Conservation (phyloP, 192 early-diverging fungal genomes). For the Coemansia sp. region DNA sequence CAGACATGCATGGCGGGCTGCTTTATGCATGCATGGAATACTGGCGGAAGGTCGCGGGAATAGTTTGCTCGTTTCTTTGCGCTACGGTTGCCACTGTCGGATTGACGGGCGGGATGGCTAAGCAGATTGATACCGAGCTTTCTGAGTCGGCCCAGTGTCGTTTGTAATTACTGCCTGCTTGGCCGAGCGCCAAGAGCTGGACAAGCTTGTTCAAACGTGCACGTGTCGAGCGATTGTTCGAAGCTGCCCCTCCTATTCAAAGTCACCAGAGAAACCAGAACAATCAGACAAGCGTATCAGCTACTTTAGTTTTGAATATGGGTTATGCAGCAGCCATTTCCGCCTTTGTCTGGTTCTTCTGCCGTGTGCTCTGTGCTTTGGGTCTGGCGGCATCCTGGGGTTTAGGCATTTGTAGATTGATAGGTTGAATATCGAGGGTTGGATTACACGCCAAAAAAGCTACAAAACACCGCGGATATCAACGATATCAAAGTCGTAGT, state of each 20-base stretch:
- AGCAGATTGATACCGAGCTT: too few species aligned
- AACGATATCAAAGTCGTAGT: conserved; percentile 50
- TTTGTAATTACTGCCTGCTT: too few species aligned
- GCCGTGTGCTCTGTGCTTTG: conserved; percentile 66
- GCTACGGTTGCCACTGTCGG: too few species aligned
- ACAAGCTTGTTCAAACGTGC: too few species aligned
- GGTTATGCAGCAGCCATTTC: conserved; percentile 13
- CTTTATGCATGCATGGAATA: neutral
- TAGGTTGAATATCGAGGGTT: neutral
- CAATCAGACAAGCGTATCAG: too few species aligned
- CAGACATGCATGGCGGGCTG: neutral
- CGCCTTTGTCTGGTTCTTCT: conserved; percentile 31
- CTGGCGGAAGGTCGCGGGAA: neutral
- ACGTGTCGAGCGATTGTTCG: too few species aligned
- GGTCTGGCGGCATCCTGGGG: conserved; percentile 96
- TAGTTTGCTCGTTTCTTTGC: neutral
- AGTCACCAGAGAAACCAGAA: neutral
- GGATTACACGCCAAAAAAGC: conserved; percentile 4
- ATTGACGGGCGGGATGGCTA: too few species aligned
- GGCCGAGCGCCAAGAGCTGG: too few species aligned
- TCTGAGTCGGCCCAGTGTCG: too few species aligned
- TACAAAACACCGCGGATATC: conserved; percentile 30
- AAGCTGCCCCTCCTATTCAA: too few species aligned
- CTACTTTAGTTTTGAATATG: neutral
- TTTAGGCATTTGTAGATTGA: too few species aligned